Evolutionary conservation across 75 land plant species (phyloP).

Genomic region (Pinus taeda): DNA sequence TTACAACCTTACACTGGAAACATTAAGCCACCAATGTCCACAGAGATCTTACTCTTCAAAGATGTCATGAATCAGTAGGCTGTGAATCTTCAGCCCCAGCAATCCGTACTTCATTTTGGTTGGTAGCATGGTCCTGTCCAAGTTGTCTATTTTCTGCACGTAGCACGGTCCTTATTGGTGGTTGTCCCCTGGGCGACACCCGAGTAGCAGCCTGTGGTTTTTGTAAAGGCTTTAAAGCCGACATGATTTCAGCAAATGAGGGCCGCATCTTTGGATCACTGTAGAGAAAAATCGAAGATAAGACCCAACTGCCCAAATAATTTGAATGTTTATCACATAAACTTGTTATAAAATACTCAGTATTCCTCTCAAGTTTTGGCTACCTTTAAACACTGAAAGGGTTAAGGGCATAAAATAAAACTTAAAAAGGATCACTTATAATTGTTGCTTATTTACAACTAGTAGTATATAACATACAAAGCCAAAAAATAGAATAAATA

Average conservation of each 20-base stretch:
- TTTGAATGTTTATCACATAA: background rate
- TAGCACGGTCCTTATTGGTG: background rate
- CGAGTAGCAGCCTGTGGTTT: conserved; percentile 20
- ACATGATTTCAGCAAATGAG: conserved; percentile 77
- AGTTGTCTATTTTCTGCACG: background rate
- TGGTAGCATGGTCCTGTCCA: background rate
- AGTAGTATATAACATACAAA: background rate
- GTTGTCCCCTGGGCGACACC: background rate
- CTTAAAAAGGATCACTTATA: background rate
- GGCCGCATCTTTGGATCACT: conserved; percentile 80
- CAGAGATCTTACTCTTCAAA: conserved; percentile 1
- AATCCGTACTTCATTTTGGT: background rate
- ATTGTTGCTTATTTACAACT: background rate
- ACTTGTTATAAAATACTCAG: background rate
- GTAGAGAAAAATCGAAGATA: background rate
- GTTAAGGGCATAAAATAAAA: background rate
- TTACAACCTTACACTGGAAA: conserved; percentile 7
- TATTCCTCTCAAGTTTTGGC: background rate
- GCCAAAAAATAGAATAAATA: background rate
- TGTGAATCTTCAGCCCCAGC: conserved; percentile 2
- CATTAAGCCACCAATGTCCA: background rate
- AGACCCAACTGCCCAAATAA: background rate
- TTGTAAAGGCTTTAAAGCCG: conserved; percentile 61
- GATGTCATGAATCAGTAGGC: conserved; percentile 3
- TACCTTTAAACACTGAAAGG: background rate